These are phyloP conservation scores for Panellus pusillus DNA, from an alignment of 768 basidiomycete genomes.

Conservation along the genomic window DNA sequence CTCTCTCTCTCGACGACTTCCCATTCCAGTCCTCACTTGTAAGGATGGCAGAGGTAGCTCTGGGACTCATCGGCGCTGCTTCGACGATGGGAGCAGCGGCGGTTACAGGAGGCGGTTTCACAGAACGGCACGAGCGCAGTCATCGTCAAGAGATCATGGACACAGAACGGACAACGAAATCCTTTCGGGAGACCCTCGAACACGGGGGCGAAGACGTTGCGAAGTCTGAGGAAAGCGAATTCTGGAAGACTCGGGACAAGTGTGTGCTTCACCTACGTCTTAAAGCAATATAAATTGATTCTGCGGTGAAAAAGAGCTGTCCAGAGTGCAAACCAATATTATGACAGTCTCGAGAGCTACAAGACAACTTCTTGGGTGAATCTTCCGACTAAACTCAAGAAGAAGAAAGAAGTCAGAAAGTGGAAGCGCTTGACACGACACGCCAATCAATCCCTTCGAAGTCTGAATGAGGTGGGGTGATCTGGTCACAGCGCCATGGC, in stretches of 20 bases:
- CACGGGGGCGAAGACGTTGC: neutral
- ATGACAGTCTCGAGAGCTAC: neutral
- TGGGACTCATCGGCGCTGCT: slow-evolving; percentile 7
- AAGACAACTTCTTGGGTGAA: neutral
- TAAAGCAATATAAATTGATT: neutral
- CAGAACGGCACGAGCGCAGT: slow-evolving; percentile 3
- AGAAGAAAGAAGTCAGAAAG: neutral
- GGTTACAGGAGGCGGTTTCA: slow-evolving; percentile 2
- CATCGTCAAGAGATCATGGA: slow-evolving; percentile 6
- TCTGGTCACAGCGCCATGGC: neutral
- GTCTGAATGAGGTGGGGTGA: neutral
- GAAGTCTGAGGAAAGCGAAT: neutral
- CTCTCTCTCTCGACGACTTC: no score
- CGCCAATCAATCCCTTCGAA: neutral
- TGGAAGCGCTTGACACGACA: neutral
- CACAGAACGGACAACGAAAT: neutral
- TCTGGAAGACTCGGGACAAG: slow-evolving; percentile 1
- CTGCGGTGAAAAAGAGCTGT: neutral
- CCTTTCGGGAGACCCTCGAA: neutral
- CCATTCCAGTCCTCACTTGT: no score
- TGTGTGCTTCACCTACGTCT: neutral
- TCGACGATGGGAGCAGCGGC: slow-evolving; percentile 2
- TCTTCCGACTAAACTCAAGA: neutral
- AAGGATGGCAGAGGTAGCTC: slow-evolving; percentile 2
- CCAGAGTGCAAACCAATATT: neutral